Percentiles rank a stretch among this genome's conserved stretches.
These are phyloP conservation scores for Xylariales sp. DNA, from an alignment of 2,329 filamentous ascomycete genomes.

Conservation along the genomic window DNA sequence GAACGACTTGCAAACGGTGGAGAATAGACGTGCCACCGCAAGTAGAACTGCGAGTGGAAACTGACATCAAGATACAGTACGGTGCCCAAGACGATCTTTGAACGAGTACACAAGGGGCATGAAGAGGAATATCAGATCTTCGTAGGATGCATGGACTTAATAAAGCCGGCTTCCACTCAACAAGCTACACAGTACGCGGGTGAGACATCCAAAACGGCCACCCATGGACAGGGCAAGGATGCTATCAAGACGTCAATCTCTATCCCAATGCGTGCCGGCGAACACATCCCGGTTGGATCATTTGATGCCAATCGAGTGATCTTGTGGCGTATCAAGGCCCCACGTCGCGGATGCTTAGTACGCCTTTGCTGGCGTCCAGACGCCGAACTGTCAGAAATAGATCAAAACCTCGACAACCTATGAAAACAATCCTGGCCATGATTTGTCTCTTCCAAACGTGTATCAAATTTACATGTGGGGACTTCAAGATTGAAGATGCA, in stretches of 20 bases:
- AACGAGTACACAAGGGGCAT: not conserved
- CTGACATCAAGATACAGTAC: no score
- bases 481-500: not conserved
- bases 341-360: not conserved
- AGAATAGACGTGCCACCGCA: no score
- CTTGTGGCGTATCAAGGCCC: not conserved
- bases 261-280: conserved; percentile 2
- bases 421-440: not conserved
- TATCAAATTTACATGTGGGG: conserved; percentile 4
- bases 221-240: not conserved
- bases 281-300: conserved; percentile 1
- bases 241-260: no score
- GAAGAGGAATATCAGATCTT: not conserved
- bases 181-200: conserved; percentile 1
- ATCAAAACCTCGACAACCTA: conserved; percentile 1
- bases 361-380: not conserved
- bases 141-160: not conserved
- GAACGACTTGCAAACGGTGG: no score
- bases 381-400: conserved; percentile 6
- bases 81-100: no score
- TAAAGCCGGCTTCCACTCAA: not conserved
- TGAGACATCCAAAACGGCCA: not conserved
- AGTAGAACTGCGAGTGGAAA: no score
- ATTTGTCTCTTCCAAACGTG: conserved; percentile 4
- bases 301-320: conserved; percentile 3